Evolutionary conservation across 768 basidiomycete genomes (phyloP).

Genomic region (Kwoniella bestiolae): DNA sequence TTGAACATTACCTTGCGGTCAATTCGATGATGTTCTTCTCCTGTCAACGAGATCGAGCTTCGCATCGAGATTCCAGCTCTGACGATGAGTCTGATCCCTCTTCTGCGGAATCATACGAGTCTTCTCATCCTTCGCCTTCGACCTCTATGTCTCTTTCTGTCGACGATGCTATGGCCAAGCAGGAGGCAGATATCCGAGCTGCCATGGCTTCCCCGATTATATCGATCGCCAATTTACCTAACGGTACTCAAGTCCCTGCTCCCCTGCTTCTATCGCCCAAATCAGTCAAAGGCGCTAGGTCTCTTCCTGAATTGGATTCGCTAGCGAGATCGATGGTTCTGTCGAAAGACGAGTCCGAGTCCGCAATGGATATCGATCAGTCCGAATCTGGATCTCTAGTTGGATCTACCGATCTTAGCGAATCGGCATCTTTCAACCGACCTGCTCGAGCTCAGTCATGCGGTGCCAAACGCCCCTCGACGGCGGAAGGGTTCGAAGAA

Average conservation of each 20-base stretch:
- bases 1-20: slow-evolving; percentile 35
- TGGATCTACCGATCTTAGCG: slow-evolving; percentile 11
- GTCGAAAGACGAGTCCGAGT: slow-evolving; percentile 12
- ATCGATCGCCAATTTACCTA: background rate
- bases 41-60: slow-evolving; percentile 13
- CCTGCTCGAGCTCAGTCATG: slow-evolving; percentile 44
- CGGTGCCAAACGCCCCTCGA: slow-evolving; percentile 42
- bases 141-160: slow-evolving; percentile 22
- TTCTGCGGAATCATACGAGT: slow-evolving; percentile 24
- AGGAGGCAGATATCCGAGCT: slow-evolving; percentile 36
- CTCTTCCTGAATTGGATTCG: slow-evolving; percentile 34
- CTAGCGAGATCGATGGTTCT: slow-evolving; percentile 32
- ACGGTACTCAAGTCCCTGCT: background rate
- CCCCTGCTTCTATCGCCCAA: slow-evolving; percentile 27
- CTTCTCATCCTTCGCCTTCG: slow-evolving; percentile 29
- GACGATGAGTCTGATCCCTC: slow-evolving; percentile 22
- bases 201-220: slow-evolving; percentile 46
- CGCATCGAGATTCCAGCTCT: slow-evolving; percentile 4
- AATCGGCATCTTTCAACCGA: slow-evolving; percentile 23
- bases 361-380: slow-evolving; percentile 36
- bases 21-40: slow-evolving; percentile 33
- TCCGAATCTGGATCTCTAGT: slow-evolving; percentile 18
- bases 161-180: slow-evolving; percentile 22
- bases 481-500: slow-evolving; percentile 29
- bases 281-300: slow-evolving; percentile 20